These are phyloP conservation scores for Vachellia collinsii DNA, from an alignment of 306 rosid species.

Conservation along the genomic window DNA sequence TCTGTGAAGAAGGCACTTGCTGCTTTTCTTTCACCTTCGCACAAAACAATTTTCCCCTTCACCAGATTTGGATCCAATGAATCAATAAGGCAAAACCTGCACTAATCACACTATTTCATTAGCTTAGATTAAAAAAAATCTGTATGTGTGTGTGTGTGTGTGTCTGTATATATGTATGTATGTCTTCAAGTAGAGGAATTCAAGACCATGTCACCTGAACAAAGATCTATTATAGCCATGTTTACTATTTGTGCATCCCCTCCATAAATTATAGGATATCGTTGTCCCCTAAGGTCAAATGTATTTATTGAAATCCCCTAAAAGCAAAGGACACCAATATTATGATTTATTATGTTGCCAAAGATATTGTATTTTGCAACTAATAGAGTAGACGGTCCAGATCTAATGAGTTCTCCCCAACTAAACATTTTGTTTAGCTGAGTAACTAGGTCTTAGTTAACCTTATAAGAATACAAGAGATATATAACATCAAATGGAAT, in stretches of 20 bases:
- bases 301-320: conserved; percentile 37
- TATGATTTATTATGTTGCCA: too few species aligned
- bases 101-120: background rate
- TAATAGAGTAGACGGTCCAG: too few species aligned
- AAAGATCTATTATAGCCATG: background rate
- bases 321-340: too few species aligned
- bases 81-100: background rate
- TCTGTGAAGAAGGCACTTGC: background rate
- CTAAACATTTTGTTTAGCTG: too few species aligned
- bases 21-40: conserved; percentile 6
- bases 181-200: background rate
- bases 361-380: too few species aligned
- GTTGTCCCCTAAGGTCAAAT: conserved; percentile 14
- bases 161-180: too few species aligned
- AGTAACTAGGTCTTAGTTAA: too few species aligned
- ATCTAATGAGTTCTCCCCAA: too few species aligned
- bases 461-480: too few species aligned
- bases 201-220: conserved; percentile 25
- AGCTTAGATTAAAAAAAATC: too few species aligned
- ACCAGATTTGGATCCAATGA: conserved; percentile 33
- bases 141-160: too few species aligned
- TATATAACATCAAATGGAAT: too few species aligned
- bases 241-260: conserved; percentile 30
- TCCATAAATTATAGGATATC: conserved; percentile 27
- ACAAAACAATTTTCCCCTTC: conserved; percentile 49